A percentile compares a stretch with the other conserved stretches of the same genome.
Evolutionary conservation across 2,329 filamentous ascomycete species (phyloP).

Genomic region (Fusarium subtropicale): DNA sequence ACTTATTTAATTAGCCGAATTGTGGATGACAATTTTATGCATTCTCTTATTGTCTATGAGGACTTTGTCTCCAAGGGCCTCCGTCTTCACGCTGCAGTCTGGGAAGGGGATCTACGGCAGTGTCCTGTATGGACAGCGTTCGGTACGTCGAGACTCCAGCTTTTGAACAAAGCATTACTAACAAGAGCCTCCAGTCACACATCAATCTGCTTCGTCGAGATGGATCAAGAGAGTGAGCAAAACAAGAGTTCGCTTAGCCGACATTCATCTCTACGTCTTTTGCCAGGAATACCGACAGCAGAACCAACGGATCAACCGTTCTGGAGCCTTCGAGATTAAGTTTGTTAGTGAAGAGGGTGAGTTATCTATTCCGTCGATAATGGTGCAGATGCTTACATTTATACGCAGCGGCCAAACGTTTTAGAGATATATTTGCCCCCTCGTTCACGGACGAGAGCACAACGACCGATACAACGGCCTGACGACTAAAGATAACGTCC

Average conservation of each 20-base stretch:
- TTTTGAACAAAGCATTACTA: not conserved
- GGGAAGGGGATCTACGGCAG: constrained; percentile 63
- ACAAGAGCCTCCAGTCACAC: constrained; percentile 58
- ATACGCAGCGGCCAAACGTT: constrained; percentile 48
- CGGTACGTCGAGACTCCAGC: constrained; percentile 54
- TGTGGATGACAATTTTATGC: constrained; percentile 64
- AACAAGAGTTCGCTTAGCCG: constrained; percentile 63
- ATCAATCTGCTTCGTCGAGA: constrained; percentile 59
- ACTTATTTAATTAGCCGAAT: constrained; percentile 61
- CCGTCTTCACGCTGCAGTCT: constrained; percentile 67
- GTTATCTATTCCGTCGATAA: constrained; percentile 10
- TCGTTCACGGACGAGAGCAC: constrained; percentile 31
- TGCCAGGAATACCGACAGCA: constrained; percentile 66
- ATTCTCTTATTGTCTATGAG: constrained; percentile 65
- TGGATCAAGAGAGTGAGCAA: constrained; percentile 64
- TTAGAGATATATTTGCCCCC: constrained; percentile 57
- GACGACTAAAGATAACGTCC: constrained; percentile 10
- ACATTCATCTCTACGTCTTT: constrained; percentile 70
- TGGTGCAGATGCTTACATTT: constrained; percentile 16
- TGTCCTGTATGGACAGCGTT: constrained; percentile 75
- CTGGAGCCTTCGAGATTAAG: constrained; percentile 63
- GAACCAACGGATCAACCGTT: constrained; percentile 61
- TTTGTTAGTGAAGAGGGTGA: constrained; percentile 59
- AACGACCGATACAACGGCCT: constrained; percentile 26
- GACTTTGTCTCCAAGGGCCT: constrained; percentile 61